Conservation (phyloP, 1,284 basidiomycete species). For the Volvariella volvacea region DNA sequence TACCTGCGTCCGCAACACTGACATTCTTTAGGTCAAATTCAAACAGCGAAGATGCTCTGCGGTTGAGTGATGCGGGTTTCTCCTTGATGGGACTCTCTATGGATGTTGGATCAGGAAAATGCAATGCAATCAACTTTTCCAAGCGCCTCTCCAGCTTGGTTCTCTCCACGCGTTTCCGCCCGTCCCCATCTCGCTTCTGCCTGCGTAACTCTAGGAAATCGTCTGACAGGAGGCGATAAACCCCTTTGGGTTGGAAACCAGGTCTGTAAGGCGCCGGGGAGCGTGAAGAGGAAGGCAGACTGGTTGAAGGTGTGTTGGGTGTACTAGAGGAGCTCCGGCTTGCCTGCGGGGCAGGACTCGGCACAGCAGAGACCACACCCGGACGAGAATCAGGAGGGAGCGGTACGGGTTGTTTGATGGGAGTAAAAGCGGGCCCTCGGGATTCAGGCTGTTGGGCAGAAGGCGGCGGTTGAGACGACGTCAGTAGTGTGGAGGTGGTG, state of each 20-base stretch:
- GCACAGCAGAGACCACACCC: too few relatives aligned
- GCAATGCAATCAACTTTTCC: slow-evolving; percentile 80
- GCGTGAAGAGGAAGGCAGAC: slow-evolving; percentile 14
- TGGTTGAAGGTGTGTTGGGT: slow-evolving; percentile 7
- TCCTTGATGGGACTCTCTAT: slow-evolving; percentile 9
- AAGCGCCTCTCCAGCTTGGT: slow-evolving; percentile 76
- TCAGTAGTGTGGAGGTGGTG: neutral
- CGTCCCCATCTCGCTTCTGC: slow-evolving; percentile 45
- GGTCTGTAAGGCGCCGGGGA: slow-evolving; percentile 60
- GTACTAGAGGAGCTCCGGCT: neutral
- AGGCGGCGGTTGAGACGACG: neutral
- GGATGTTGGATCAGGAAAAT: slow-evolving; percentile 50
- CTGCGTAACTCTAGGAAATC: slow-evolving; percentile 65
- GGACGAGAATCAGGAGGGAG: slow-evolving; percentile 1
- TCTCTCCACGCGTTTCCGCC: slow-evolving; percentile 56
- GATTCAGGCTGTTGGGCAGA: neutral
- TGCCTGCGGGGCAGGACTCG: neutral
- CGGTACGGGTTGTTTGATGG: too few relatives aligned
- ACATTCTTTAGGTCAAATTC: slow-evolving; percentile 54
- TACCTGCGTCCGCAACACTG: slow-evolving; percentile 43
- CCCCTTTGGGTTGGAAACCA: slow-evolving; percentile 78
- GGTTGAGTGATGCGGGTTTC: slow-evolving; percentile 11
- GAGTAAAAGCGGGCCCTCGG: neutral
- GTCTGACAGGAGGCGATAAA: slow-evolving; percentile 64
- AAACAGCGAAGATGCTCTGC: slow-evolving; percentile 61